Conservation (phyloP, 1,284 basidiomycete species). For the Rhodotorula mucilaginosa region DNA sequence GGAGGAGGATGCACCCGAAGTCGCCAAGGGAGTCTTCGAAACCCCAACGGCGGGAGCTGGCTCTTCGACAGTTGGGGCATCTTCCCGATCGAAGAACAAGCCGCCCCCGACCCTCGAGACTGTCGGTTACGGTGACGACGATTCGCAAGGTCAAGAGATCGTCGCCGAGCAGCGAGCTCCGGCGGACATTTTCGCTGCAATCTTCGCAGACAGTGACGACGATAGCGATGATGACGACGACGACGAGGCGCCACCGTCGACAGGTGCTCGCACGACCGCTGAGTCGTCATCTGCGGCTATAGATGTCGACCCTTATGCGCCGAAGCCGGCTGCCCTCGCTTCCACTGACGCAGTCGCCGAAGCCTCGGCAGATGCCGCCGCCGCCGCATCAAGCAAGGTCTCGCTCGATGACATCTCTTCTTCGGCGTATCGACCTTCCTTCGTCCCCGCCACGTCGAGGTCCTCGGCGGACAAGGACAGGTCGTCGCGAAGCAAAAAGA, state of each 20-base stretch:
- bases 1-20: conserved; percentile 11
- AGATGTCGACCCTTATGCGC: conserved; percentile 25
- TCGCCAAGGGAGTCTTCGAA: conserved; percentile 20
- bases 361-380: neutral
- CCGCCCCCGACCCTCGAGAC: conserved; percentile 39
- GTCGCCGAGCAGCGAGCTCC: conserved; percentile 80
- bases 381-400: conserved; percentile 4
- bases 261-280: no score
- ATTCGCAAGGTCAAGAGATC: conserved; percentile 77
- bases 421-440: conserved; percentile 69
- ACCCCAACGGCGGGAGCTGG: neutral
- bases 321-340: neutral
- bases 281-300: no score
- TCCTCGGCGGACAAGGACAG: conserved; percentile 34
- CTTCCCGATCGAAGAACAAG: neutral
- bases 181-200: conserved; percentile 86
- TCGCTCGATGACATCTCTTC: conserved; percentile 46
- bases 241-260: conserved; percentile 42
- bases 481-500: conserved; percentile 44
- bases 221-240: conserved; percentile 55
- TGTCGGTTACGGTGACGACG: conserved; percentile 84
- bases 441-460: conserved; percentile 60
- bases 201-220: conserved; percentile 58
- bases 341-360: neutral
- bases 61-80: neutral